phyloP scores from a whole-genome alignment of 805 yeast genomes.

The Millerozyma acaciae region DNA sequence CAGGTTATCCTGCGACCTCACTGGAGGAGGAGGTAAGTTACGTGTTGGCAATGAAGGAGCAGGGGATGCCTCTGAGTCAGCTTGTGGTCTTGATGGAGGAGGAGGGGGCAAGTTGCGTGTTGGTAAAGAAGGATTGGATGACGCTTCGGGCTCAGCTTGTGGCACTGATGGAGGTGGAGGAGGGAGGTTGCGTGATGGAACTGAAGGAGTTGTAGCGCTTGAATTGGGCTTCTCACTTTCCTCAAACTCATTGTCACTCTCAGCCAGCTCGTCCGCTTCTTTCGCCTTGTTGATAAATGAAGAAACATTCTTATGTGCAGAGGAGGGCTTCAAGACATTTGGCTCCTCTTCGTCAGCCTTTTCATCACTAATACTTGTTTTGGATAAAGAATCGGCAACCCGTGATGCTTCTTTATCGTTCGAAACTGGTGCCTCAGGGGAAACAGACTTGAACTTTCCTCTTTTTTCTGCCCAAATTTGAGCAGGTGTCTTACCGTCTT shows the following conservation, averaged over 20 bases:
- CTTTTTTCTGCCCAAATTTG: constrained; percentile 93
- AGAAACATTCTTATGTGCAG: background rate
- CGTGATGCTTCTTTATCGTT: constrained; percentile 10
- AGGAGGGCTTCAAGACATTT: constrained; percentile 4
- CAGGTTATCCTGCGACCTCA: constrained; percentile 1
- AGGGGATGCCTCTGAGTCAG: constrained; percentile 3
- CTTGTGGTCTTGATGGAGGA: constrained; percentile 8
- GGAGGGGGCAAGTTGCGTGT: constrained; percentile 7
- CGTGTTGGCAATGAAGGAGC: constrained; percentile 1
- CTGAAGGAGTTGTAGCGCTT: constrained; percentile 5
- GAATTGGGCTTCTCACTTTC: constrained; percentile 9
- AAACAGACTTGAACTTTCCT: constrained; percentile 54
- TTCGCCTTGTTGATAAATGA: background rate
- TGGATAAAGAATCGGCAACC: constrained; percentile 14
- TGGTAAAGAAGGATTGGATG: constrained; percentile 9
- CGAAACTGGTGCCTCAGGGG: constrained; percentile 14
- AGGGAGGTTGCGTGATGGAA: constrained; percentile 16
- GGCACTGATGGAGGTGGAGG: constrained; percentile 16
- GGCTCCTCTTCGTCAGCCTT: constrained; percentile 14
- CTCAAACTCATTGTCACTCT: constrained; percentile 1
- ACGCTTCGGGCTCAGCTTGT: constrained; percentile 7
- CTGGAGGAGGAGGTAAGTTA: constrained; percentile 3
- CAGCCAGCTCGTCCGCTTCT: background rate
- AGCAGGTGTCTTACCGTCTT: constrained; percentile 86
- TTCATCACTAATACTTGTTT: constrained; percentile 10